A percentile compares a stretch with the other conserved stretches of the same genome.
Evolutionary conservation across 176 grass and related monocot species (phyloP).

Genomic region (Oryza punctata): DNA sequence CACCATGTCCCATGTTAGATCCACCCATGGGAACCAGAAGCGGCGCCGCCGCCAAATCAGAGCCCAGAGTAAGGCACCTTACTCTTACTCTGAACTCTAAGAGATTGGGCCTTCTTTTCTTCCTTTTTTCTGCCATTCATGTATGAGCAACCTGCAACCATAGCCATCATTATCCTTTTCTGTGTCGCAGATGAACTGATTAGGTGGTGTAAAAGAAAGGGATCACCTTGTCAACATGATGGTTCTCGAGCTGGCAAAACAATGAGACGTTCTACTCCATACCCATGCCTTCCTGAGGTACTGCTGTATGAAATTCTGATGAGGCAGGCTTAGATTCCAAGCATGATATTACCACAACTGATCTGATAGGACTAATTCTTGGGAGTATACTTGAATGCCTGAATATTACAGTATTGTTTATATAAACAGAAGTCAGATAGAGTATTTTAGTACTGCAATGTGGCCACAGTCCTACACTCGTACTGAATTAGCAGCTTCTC

Average conservation of each 20-base stretch:
- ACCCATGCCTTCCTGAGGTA: slow-evolving; percentile 25
- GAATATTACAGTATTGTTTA: neutral
- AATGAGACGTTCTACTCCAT: neutral
- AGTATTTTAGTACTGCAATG: neutral
- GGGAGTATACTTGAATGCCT: neutral
- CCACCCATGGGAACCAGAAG: neutral
- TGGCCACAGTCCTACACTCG: neutral
- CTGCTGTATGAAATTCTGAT: neutral
- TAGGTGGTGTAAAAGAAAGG: neutral
- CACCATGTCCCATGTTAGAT: too few relatives aligned
- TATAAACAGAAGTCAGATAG: neutral
- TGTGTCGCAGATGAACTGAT: neutral
- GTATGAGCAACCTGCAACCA: neutral
- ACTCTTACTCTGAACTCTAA: neutral
- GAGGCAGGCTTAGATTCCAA: neutral
- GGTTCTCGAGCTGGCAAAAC: neutral
- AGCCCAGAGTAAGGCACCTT: neutral
- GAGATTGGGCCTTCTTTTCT: neutral
- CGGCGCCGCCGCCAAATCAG: neutral
- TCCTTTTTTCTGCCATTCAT: neutral
- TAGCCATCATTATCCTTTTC: neutral
- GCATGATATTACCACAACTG: neutral
- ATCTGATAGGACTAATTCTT: neutral
- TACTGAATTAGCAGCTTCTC: neutral
- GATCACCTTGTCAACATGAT: neutral